Conservation (phyloP, 495 filamentous ascomycete species). For the Usnea hakonensis region DNA sequence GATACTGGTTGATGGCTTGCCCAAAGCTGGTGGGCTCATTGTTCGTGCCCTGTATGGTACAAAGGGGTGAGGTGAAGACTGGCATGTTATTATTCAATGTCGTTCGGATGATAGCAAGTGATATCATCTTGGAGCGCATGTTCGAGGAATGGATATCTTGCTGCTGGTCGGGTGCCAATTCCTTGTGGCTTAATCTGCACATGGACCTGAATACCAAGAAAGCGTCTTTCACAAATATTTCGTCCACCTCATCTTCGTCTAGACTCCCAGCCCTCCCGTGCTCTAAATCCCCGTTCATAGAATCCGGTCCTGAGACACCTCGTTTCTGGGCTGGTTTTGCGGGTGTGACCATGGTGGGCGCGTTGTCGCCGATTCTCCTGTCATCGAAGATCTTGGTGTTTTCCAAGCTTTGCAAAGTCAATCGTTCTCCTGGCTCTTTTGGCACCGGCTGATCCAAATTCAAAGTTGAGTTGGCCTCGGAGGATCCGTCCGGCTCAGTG, state of each 20-base stretch:
- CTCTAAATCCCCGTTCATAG: slow-evolving; percentile 40
- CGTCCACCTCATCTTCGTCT: slow-evolving; percentile 86
- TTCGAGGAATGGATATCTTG: slow-evolving; percentile 87
- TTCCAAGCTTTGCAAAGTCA: slow-evolving; percentile 93
- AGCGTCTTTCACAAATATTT: slow-evolving; percentile 92
- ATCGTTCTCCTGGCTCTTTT: slow-evolving; percentile 63
- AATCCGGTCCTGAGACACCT: slow-evolving; percentile 48
- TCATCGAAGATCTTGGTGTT: slow-evolving; percentile 91
- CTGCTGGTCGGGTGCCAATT: slow-evolving; percentile 78
- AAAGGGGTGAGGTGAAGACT: slow-evolving; percentile 80
- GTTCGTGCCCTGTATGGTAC: slow-evolving; percentile 80
- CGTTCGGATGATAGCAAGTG: slow-evolving; percentile 87
- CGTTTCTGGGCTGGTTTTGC: slow-evolving; percentile 52
- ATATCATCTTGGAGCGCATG: slow-evolving; percentile 95
- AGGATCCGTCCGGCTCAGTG: slow-evolving; percentile 40
- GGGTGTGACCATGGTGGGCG: slow-evolving; percentile 83
- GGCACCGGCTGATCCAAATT: slow-evolving; percentile 48
- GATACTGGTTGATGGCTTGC: slow-evolving; percentile 92
- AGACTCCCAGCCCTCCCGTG: slow-evolving; percentile 42
- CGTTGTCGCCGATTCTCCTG: slow-evolving; percentile 79
- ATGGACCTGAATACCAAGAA: slow-evolving; percentile 96
- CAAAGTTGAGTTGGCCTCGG: slow-evolving; percentile 39
- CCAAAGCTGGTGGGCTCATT: slow-evolving; percentile 83
- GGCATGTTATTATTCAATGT: slow-evolving; percentile 83
- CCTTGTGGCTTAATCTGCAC: slow-evolving; percentile 92